These are phyloP conservation scores for Alopecurus myosuroides DNA, from an alignment of 176 grass and related monocot species.

Conservation along the genomic window DNA sequence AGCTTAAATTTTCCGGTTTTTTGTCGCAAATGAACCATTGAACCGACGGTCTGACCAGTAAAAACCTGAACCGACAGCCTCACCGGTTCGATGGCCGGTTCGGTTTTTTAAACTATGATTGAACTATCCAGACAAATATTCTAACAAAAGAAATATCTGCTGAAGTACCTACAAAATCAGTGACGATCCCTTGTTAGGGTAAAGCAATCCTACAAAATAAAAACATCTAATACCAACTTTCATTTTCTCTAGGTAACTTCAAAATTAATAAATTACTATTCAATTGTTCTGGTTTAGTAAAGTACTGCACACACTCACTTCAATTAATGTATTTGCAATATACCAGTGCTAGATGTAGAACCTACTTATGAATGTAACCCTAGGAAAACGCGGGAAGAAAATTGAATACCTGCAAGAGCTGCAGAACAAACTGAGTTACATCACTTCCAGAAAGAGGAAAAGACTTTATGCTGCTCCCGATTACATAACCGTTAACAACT, in stretches of 20 bases:
- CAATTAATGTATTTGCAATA: conserved; percentile 19
- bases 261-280: background rate
- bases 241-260: background rate
- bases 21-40: too few species aligned
- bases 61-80: too few species aligned
- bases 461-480: conserved; percentile 98
- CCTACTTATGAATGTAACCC: conserved; percentile 7
- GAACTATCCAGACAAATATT: conserved; percentile 2
- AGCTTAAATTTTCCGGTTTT: too few species aligned
- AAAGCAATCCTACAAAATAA: background rate
- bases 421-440: conserved; percentile 75
- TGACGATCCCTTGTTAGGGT: background rate
- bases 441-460: conserved; percentile 88
- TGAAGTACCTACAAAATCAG: background rate
- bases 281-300: conserved; percentile 6
- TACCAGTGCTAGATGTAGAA: background rate
- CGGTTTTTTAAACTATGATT: too few species aligned
- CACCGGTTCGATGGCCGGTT: too few species aligned
- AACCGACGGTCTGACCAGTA: too few species aligned
- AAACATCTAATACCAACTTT: background rate
- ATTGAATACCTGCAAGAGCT: conserved; percentile 76
- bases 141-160: background rate
- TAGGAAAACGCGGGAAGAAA: conserved; percentile 13
- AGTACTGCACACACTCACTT: background rate
- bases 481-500: conserved; percentile 95